phyloP scores from a whole-genome alignment of 306 rosid species.

The Abrus pulchellus region DNA sequence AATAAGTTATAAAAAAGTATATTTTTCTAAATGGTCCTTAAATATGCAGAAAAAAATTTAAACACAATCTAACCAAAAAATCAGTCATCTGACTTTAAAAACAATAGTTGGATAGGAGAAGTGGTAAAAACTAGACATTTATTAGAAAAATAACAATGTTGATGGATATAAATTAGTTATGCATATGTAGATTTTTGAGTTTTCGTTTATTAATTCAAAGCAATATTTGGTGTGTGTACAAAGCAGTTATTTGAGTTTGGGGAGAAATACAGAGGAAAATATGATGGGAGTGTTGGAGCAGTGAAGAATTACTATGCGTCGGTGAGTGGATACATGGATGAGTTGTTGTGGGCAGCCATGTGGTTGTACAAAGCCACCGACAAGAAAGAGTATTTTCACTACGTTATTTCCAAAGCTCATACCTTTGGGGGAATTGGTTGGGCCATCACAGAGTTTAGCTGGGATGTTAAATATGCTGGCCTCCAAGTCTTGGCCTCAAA shows the following conservation, averaged over 20 bases:
- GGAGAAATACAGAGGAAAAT: conserved; percentile 78
- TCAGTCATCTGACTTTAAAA: neutral
- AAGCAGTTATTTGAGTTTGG: conserved; percentile 84
- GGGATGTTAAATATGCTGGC: conserved; percentile 94
- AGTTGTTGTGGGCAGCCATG: conserved; percentile 85
- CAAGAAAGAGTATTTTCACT: conserved; percentile 65
- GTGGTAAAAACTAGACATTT: neutral
- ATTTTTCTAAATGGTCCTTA: neutral
- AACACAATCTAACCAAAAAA: neutral
- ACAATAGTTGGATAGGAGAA: neutral
- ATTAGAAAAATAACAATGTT: neutral
- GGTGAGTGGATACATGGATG: conserved; percentile 93
- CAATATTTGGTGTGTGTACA: conserved; percentile 1
- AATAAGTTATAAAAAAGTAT: neutral
- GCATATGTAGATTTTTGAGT: neutral
- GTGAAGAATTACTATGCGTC: conserved; percentile 91
- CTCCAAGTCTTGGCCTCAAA: conserved; percentile 83
- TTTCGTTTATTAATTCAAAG: conserved; percentile 9
- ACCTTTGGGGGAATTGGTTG: conserved; percentile 84
- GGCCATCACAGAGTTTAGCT: conserved; percentile 90
- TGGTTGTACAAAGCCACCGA: conserved; percentile 95
- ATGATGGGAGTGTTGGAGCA: conserved; percentile 73
- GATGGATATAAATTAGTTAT: neutral
- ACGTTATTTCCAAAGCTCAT: conserved; percentile 66
- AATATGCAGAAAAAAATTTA: neutral